Percentiles rank a stretch among this genome's conserved stretches.
phyloP scores from a whole-genome alignment of 495 filamentous ascomycete genomes.

The Hypoxylon fuscum region DNA sequence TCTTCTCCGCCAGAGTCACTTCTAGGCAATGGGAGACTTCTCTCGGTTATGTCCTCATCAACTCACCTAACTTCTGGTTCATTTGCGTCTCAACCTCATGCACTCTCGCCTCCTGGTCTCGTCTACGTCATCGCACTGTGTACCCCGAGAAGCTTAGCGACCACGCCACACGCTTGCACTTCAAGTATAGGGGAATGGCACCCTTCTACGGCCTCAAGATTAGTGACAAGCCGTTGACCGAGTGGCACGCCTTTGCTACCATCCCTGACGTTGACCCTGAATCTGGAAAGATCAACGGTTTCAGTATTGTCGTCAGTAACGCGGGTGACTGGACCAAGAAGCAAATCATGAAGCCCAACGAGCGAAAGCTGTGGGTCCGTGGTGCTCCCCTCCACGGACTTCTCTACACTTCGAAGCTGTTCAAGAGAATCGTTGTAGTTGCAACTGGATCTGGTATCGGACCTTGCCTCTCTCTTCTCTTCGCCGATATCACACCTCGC shows the following conservation, averaged over 20 bases:
- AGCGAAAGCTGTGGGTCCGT: slow-evolving; percentile 62
- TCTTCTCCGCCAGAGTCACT: slow-evolving; percentile 64
- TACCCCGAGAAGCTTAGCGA: slow-evolving; percentile 69
- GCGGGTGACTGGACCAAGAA: slow-evolving; percentile 85
- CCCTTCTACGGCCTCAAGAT: slow-evolving; percentile 63
- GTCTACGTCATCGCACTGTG: slow-evolving; percentile 68
- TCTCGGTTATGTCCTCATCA: slow-evolving; percentile 54
- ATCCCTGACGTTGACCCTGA: slow-evolving; percentile 65
- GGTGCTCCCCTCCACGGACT: slow-evolving; percentile 71
- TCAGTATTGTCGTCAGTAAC: slow-evolving; percentile 77
- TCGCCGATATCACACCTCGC: slow-evolving; percentile 50
- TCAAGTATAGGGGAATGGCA: slow-evolving; percentile 64
- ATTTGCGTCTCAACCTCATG: slow-evolving; percentile 66
- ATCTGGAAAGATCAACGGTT: slow-evolving; percentile 61
- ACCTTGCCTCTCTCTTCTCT: slow-evolving; percentile 64
- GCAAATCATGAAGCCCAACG: slow-evolving; percentile 68
- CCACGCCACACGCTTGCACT: slow-evolving; percentile 77
- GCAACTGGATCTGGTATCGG: slow-evolving; percentile 87
- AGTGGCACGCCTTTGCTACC: slow-evolving; percentile 86
- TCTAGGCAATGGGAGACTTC: slow-evolving; percentile 60
- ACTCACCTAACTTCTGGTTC: slow-evolving; percentile 74
- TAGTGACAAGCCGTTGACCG: slow-evolving; percentile 68
- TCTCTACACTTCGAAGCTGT: slow-evolving; percentile 75
- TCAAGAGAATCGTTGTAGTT: slow-evolving; percentile 74
- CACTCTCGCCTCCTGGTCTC: slow-evolving; percentile 73